Conservation (phyloP, 2,329 filamentous ascomycete species). For the Hymenoscyphus fraxineus region DNA sequence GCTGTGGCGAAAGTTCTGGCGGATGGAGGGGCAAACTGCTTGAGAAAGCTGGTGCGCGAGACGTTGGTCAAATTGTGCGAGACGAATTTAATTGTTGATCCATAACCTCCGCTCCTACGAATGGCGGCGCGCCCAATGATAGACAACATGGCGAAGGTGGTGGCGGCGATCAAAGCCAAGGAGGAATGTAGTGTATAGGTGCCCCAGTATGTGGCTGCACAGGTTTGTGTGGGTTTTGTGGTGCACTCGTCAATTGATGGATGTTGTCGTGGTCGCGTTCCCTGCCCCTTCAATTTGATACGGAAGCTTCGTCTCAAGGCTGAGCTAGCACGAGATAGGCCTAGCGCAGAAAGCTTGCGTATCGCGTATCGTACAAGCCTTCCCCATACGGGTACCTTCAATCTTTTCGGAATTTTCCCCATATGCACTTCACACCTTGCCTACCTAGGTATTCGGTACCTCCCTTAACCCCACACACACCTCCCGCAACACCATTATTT, state of each 20-base stretch:
- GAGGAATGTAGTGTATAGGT: not conserved
- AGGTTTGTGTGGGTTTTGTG: not conserved
- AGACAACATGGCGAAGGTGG: conserved; percentile 31
- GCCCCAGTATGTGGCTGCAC: not conserved
- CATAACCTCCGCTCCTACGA: conserved; percentile 25
- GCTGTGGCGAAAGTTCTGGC: conserved; percentile 28
- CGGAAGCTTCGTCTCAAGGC: not conserved
- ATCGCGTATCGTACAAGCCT: too few relatives aligned
- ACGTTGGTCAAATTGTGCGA: not conserved
- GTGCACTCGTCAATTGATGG: not conserved
- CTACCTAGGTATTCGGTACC: too few relatives aligned
- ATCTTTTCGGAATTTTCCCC: too few relatives aligned
- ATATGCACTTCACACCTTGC: too few relatives aligned
- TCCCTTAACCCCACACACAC: too few relatives aligned
- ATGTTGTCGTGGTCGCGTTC: not conserved
- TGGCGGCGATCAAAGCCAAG: not conserved
- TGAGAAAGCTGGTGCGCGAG: not conserved
- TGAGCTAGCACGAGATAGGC: not conserved
- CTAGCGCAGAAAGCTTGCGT: too few relatives aligned
- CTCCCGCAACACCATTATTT: too few relatives aligned
- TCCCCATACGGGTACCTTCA: too few relatives aligned
- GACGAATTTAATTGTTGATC: conserved; percentile 27
- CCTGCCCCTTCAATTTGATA: conserved; percentile 6
- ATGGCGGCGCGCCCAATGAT: conserved; percentile 33
- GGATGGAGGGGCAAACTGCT: conserved; percentile 8